Conservation (phyloP, 2,329 filamentous ascomycete species). For the Trichoderma sp. region DNA sequence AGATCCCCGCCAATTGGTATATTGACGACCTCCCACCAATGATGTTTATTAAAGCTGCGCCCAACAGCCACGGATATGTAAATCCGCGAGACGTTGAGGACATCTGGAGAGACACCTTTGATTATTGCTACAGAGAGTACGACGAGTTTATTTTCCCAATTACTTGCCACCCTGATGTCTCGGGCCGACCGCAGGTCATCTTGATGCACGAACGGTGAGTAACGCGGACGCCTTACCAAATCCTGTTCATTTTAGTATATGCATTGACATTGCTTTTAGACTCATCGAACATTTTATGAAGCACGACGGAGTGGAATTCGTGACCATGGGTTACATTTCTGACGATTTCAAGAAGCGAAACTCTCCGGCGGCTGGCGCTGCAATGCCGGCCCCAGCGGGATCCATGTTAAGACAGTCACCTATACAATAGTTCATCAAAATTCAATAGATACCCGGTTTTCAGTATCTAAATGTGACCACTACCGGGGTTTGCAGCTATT, state of each 20-base stretch:
- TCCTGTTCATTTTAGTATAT: not conserved
- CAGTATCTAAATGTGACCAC: too few relatives aligned
- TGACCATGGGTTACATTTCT: not conserved
- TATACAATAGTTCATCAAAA: not conserved
- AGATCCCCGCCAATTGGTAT: constrained; percentile 1
- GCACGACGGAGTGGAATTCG: not conserved
- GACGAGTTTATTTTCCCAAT: not conserved
- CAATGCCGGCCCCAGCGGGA: not conserved
- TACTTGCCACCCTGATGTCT: constrained; percentile 1
- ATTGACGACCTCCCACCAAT: not conserved
- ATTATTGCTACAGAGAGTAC: constrained; percentile 1
- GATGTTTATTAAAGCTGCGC: not conserved
- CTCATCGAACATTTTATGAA: not conserved
- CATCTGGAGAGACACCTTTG: not conserved
- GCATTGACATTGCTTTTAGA: not conserved
- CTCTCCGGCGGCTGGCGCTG: not conserved
- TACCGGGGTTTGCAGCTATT: too few relatives aligned
- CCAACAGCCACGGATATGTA: not conserved
- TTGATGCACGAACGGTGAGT: constrained; percentile 2
- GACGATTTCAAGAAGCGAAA: not conserved
- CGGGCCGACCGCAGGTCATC: not conserved
- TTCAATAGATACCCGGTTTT: not conserved
- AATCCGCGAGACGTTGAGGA: not conserved
- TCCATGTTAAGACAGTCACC: not conserved
- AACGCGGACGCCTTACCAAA: not conserved